Conservation (phyloP, 164 flowering plant species). For the Umbilicus rupestris region DNA sequence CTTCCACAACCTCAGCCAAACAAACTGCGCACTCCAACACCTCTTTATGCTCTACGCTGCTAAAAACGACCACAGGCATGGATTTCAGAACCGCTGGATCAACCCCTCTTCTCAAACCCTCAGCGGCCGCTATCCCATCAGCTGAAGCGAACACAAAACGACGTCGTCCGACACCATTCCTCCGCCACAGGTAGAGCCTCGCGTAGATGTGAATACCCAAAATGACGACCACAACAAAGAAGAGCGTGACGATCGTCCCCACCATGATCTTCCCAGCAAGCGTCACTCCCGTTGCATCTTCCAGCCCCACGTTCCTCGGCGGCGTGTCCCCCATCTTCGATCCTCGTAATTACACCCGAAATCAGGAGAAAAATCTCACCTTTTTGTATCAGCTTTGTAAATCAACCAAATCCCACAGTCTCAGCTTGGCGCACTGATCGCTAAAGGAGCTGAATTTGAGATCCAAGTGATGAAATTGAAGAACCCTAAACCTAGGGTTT, state of each 20-base stretch:
- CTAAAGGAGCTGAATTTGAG: not conserved
- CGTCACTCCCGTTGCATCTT: conserved; percentile 17
- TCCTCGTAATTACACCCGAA: too few species aligned
- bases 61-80: conserved; percentile 33
- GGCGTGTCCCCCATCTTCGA: conserved; percentile 2
- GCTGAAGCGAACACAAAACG: conserved; percentile 44
- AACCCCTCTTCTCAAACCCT: conserved; percentile 24
- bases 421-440: not conserved
- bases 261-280: conserved; percentile 59
- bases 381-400: not conserved
- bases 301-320: not conserved
- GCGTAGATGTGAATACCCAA: conserved; percentile 66
- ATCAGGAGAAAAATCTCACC: not conserved
- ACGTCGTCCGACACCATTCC: conserved; percentile 25
- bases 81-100: conserved; percentile 42
- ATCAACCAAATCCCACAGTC: not conserved
- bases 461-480: too few species aligned
- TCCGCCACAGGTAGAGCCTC: conserved; percentile 51
- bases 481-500: not conserved
- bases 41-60: conserved; percentile 29
- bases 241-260: conserved; percentile 44
- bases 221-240: conserved; percentile 49
- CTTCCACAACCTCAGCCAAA: conserved; percentile 41
- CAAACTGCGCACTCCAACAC: conserved; percentile 76
- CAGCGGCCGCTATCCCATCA: conserved; percentile 15